Conservation (phyloP, 1,284 basidiomycete genomes). For the Apiotrichum siamense region DNA sequence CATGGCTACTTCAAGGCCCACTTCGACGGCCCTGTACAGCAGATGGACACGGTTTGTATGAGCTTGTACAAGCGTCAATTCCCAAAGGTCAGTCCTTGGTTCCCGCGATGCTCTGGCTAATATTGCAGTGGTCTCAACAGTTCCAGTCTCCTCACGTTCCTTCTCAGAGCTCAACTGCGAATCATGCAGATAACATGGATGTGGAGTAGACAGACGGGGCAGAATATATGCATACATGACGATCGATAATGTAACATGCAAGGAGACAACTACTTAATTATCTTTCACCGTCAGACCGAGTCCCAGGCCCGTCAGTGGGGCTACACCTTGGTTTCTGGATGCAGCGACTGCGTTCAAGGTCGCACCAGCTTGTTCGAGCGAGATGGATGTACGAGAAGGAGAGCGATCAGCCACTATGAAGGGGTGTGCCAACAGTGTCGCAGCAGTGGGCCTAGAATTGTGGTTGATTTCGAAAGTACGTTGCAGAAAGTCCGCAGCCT, state of each 20-base stretch:
- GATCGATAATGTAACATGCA: background rate
- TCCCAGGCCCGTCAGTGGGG: background rate
- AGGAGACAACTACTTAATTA: no score
- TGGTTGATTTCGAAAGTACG: conserved; percentile 81
- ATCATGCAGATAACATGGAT: conserved; percentile 25
- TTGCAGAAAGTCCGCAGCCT: conserved; percentile 76
- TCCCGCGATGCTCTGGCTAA: background rate
- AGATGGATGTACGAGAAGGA: conserved; percentile 2
- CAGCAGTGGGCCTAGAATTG: conserved; percentile 71
- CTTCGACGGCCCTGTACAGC: conserved; percentile 89
- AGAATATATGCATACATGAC: background rate
- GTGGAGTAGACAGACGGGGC: conserved; percentile 21
- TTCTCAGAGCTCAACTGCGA: background rate
- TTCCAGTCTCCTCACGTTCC: background rate
- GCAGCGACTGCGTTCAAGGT: conserved; percentile 15
- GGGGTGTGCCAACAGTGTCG: conserved; percentile 64
- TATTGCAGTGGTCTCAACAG: conserved; percentile 21
- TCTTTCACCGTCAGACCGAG: background rate
- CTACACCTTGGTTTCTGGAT: conserved; percentile 1
- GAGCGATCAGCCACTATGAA: conserved; percentile 54
- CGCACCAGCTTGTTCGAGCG: conserved; percentile 14
- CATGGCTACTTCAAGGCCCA: conserved; percentile 98
- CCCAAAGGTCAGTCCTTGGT: conserved; percentile 53
- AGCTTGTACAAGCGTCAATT: conserved; percentile 83
- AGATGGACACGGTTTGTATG: conserved; percentile 95